Evolutionary conservation across 257 asterid genomes (phyloP), one percentile per base, ranked within the genome.

Genomic region (Solanum etuberosum): DNA sequence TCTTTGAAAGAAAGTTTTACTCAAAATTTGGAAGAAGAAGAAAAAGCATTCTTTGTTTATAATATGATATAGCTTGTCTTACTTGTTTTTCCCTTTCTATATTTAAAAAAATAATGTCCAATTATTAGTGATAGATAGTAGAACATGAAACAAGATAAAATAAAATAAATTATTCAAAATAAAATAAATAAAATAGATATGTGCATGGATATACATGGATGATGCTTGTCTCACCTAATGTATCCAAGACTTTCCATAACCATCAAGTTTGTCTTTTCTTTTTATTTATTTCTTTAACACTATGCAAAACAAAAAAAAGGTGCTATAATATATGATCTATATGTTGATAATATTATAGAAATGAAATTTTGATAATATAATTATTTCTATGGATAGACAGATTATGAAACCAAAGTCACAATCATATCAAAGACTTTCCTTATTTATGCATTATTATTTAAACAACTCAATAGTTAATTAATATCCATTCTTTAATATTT

Each of bases 301-400:
- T 3, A 11, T 40, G 20, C 83, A 6, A 73, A 37, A 72, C 48
- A 72, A 73, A 40, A 7, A 25, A n/a, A 27, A 14, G 8, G 48
- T 74, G 7, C 32, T 37, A 74, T 73, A 59, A 8, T 59, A 61
- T 5, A 25, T 25, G 0, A 74, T 74, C 20, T 73, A n/a, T 37
- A 37, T 20, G 21, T 40, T 25, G 31, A 82, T 27, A 83, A 51
- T 65, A 34, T n/a, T 70, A 37, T n/a, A 25, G 71, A 70, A n/a
- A 23, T 35, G 3, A 32, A 20, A 21, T 3, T 71, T 42, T 43
- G 37, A 77, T 68, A 40, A 43, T 77, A 25, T 42, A 42, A 77
- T 77, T 40, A 42, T 86, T 54, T 89, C 92, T 90, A 87, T 90
- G 89, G 90, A 84, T 32, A 81, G 87, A 38, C 54, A 78, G 57